Evolutionary conservation across 2,329 filamentous ascomycete species (phyloP), one percentile per base, ranked within the genome.

Genomic region (Fusarium cyanostomum): DNA sequence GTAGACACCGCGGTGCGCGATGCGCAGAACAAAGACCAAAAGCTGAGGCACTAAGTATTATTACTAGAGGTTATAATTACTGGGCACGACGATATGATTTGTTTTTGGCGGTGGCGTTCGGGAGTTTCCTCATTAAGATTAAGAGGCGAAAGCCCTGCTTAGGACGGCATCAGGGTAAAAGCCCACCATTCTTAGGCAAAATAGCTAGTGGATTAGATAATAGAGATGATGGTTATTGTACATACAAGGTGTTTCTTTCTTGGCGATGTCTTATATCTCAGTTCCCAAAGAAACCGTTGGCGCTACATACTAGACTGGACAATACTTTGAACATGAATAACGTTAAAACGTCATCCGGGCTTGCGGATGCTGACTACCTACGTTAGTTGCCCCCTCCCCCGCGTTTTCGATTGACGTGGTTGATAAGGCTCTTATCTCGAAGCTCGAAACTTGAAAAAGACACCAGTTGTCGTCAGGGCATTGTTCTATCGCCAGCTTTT

Each of bases 1-100:
- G 73, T 82, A 6, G 75, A 78, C 30, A 71, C 72, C 3, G 77
- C 75, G 73, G 71, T 76, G 10, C 48, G 64, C 13, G 70, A 73
- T 52, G 72, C 71, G 3, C 53, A 50, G 13, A 59, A 54, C 13
- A 73, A 67, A 37, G 72, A 74, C 27, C 28, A 54, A 9, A 61
- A 39, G 9, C 30, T 27, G 8, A 26, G 28, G 13, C 9, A 2
- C 6, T 24, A 26, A 38, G 4, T 2, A 45, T 49, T 15, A 7
- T 11, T 9, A 7, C 21, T 13, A 26, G 18, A 52, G n/a, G 7
- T 6, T 11, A 24, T 18, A 5, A 2, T 35, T 39, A 24, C 13
- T 18, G 9, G 15, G 21, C 30, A 59, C 43, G 51, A 52, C 12
- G 45, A 52, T 11, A 59, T 26, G 54, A 64, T 18, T 45, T 15